These are phyloP conservation scores for Oenanthe javanica DNA, from an alignment of 140 eudicot genomes.

Conservation along the genomic window DNA sequence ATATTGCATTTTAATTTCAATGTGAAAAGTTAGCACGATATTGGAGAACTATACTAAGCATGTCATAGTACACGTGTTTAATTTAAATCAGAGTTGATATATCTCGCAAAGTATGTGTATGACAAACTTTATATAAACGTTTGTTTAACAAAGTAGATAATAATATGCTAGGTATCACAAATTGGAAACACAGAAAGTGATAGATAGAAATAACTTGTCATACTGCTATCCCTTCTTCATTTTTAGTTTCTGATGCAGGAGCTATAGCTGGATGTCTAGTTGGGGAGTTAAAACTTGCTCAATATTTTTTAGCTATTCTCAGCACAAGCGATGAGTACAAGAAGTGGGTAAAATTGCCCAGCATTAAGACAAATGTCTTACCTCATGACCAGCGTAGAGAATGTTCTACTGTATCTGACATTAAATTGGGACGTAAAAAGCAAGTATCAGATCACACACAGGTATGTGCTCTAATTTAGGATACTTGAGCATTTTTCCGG, in stretches of 20 bases:
- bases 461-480: conserved; percentile 29
- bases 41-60: not conserved
- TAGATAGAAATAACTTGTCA: not conserved
- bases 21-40: not conserved
- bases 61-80: not conserved
- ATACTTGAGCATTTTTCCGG: not conserved
- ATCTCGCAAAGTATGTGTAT: not conserved
- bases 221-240: not conserved
- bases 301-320: conserved; percentile 53
- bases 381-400: not conserved
- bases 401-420: conserved; percentile 13
- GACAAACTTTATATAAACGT: not conserved
- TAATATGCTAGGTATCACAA: not conserved
- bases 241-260: conserved; percentile 36
- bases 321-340: conserved; percentile 49
- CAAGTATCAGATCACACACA: conserved; percentile 62
- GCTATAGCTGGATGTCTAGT: conserved; percentile 41
- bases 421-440: conserved; percentile 19
- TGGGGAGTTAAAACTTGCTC: conserved; percentile 57
- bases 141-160: not conserved
- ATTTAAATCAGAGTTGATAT: not conserved
- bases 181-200: not conserved
- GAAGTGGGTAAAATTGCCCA: conserved; percentile 48
- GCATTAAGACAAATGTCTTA: not conserved
- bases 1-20: not conserved